These are phyloP conservation scores for Nephelium lappaceum DNA, from an alignment of 345 rosid genomes.

Conservation along the genomic window DNA sequence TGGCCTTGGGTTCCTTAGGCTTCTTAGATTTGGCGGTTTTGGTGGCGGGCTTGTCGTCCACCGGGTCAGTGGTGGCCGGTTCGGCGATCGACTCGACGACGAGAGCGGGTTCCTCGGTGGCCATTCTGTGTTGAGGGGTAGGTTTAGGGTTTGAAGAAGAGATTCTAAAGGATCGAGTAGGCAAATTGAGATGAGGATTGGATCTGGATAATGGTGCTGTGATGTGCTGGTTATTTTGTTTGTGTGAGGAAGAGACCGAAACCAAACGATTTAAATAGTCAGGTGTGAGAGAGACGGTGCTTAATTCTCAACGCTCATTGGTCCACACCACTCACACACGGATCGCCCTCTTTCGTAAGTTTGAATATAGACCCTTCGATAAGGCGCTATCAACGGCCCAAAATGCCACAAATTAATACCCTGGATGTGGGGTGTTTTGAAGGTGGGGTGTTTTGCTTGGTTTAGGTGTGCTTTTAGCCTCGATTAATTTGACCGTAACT, in stretches of 20 bases:
- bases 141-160: neutral
- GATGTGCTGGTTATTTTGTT: slow-evolving; percentile 7
- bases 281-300: slow-evolving; percentile 35
- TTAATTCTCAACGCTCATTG: slow-evolving; percentile 53
- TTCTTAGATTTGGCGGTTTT: slow-evolving; percentile 49
- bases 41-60: slow-evolving; percentile 39
- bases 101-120: slow-evolving; percentile 51
- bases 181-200: neutral
- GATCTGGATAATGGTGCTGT: slow-evolving; percentile 12
- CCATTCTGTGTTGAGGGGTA: slow-evolving; percentile 31
- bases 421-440: slow-evolving; percentile 27
- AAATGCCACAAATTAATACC: slow-evolving; percentile 7
- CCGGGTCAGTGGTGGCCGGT: slow-evolving; percentile 23
- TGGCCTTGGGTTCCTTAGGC: slow-evolving; percentile 49
- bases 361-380: slow-evolving; percentile 71
- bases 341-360: slow-evolving; percentile 47
- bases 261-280: slow-evolving; percentile 61
- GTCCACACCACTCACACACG: slow-evolving; percentile 38
- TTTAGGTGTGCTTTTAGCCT: slow-evolving; percentile 76
- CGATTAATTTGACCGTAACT: slow-evolving; percentile 38
- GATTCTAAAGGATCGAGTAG: neutral
- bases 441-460: slow-evolving; percentile 20
- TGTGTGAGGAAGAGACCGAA: slow-evolving; percentile 21
- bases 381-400: slow-evolving; percentile 45
- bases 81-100: slow-evolving; percentile 35